Conservation (phyloP, 2,329 filamentous ascomycete genomes). For the Dendrostoma leiphaemia region DNA sequence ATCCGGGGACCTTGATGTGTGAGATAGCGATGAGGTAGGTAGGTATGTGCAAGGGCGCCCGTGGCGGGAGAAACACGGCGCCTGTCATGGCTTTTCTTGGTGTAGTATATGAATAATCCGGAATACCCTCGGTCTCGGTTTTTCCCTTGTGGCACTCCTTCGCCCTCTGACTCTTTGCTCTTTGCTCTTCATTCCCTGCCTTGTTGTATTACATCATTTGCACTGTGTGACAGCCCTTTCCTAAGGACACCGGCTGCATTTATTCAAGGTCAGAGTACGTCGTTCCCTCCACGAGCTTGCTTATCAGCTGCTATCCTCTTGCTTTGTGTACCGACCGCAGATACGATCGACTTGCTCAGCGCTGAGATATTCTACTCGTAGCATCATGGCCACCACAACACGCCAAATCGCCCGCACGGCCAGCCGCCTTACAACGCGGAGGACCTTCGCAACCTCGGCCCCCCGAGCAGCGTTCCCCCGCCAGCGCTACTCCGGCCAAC, state of each 20-base stretch:
- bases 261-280: too few species aligned
- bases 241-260: too few species aligned
- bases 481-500: conserved; percentile 43
- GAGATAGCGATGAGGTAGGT: conserved; percentile 1
- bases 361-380: conserved; percentile 17
- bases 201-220: neutral
- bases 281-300: neutral
- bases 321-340: neutral
- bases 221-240: too few species aligned
- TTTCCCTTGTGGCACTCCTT: neutral
- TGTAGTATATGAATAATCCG: conserved; percentile 13
- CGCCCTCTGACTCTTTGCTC: conserved; percentile 29
- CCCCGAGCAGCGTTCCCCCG: conserved; percentile 70
- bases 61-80: neutral
- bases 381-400: conserved; percentile 43
- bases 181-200: neutral
- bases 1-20: too few species aligned
- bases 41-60: too few species aligned
- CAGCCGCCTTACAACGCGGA: conserved; percentile 57
- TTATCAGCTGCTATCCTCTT: neutral
- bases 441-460: conserved; percentile 53
- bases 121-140: conserved; percentile 7
- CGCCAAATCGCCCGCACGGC: conserved; percentile 58
- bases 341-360: neutral
- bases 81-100: neutral